Evolutionary conservation across 129 eudicot species (phyloP), one percentile per base, ranked within the genome.

Genomic region (Flaveria sonorensis): DNA sequence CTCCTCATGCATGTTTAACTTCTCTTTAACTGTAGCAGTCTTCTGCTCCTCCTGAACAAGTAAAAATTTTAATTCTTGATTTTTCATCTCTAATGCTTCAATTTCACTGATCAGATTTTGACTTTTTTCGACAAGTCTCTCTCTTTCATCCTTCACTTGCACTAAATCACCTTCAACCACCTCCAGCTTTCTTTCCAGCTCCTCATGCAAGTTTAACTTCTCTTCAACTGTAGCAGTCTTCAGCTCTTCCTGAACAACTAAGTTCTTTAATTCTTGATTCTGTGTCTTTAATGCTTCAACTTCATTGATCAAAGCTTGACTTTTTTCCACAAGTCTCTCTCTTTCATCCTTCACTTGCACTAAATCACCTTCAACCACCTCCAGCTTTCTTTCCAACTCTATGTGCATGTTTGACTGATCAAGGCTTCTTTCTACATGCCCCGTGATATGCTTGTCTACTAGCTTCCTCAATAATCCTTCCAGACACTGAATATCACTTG

Each of bases 21-120:
- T 53, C 12, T 53, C 61, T 7, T 60, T 85, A 40, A 86, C 79
- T 60, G 91, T 81, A 77, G 88, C 88, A 46, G 90, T 79, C 68
- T 87, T 92, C 73, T 89, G 95, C 80, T 92, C 95, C 76, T 89
- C 97, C 79, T 89, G 95, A 66, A 43, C 88, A 72, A 87, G 92
- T 52, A 81, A 85, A 53, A 76, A 83, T 53, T 80, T 87, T 81
- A 89, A 52, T 77, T 81, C 89, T 60, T 69, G 69, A 79, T 75
- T 86, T 72, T 80, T 81, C 10, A 39, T 53, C 30, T 82, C 86
- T 64, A 89, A 59, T 53, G 52, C 80, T 78, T 87, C 91, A 40
- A 86, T 39, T 68, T 89, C 89, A 74, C 5, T 69, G 51, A 73
- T 74, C 83, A 92, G 75, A 77, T 88, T 80, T 72, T 86, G 86